These are phyloP conservation scores for Pseudopediastrum boryanum DNA, from an alignment of 139 green algal species.

Conservation along the genomic window DNA sequence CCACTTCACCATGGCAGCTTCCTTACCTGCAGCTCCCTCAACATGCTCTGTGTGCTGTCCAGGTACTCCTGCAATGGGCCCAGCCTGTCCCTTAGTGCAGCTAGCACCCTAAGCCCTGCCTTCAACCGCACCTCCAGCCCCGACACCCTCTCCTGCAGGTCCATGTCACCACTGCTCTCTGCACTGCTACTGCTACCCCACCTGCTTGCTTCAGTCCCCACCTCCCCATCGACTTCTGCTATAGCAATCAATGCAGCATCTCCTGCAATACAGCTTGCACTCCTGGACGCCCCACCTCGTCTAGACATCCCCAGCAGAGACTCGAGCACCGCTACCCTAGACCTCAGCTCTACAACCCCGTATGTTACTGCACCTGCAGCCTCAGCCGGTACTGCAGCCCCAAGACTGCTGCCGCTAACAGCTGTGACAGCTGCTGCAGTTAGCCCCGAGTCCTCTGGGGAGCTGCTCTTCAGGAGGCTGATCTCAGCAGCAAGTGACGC, in stretches of 20 bases:
- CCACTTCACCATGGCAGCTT: too few species aligned
- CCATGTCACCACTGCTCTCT: not conserved
- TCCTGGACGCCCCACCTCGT: too few species aligned
- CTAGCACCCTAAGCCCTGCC: slow-evolving; percentile 10
- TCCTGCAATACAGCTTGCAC: too few species aligned
- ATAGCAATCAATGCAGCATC: too few species aligned
- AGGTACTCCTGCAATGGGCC: slow-evolving; percentile 14
- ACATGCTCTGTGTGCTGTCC: not conserved
- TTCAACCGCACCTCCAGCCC: slow-evolving; percentile 1
- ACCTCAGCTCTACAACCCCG: too few species aligned
- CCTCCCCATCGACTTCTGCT: not conserved
- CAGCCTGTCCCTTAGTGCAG: slow-evolving; percentile 6
- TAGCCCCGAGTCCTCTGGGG: not conserved
- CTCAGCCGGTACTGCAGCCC: not conserved
- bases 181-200: not conserved
- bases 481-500: not conserved
- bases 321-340: too few species aligned
- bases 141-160: not conserved
- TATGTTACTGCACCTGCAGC: too few species aligned
- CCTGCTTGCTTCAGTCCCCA: not conserved
- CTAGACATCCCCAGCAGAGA: too few species aligned
- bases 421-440: not conserved
- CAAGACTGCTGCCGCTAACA: not conserved
- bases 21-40: slow-evolving; percentile 5
- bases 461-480: not conserved